These are phyloP conservation scores for Prunus mongolica DNA, from an alignment of 306 rosid genomes.

Conservation along the genomic window DNA sequence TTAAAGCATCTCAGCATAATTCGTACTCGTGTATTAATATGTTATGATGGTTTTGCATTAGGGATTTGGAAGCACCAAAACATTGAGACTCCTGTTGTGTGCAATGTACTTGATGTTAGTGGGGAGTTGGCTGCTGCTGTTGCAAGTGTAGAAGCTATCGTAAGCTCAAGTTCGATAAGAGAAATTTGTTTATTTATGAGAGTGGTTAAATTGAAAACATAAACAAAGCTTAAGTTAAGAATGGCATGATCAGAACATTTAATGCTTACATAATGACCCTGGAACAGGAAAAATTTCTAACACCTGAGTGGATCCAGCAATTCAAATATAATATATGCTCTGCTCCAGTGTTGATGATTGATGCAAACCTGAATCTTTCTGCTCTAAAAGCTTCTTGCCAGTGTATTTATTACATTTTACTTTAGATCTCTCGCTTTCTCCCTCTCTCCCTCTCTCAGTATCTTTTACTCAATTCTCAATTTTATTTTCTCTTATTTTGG, in stretches of 20 bases:
- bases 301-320: constrained; percentile 70
- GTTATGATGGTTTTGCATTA: constrained; percentile 29
- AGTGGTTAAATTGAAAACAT: constrained; percentile 21
- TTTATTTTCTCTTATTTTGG: constrained; percentile 5
- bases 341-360: constrained; percentile 77
- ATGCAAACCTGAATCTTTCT: constrained; percentile 67
- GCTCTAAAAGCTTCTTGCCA: constrained; percentile 68
- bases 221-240: constrained; percentile 12
- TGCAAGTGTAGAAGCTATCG: constrained; percentile 81
- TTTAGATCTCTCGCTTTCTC: constrained; percentile 1
- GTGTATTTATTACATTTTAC: constrained; percentile 35
- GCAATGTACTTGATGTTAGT: constrained; percentile 62
- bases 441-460: not conserved
- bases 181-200: constrained; percentile 12
- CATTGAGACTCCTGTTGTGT: constrained; percentile 74
- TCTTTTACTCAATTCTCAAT: not conserved
- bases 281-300: constrained; percentile 70
- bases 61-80: constrained; percentile 69
- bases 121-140: constrained; percentile 83
- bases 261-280: constrained; percentile 11
- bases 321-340: constrained; percentile 45
- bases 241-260: constrained; percentile 11
- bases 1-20: no score
- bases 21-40: not conserved
- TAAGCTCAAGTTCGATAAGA: constrained; percentile 38